Base-by-base conservation (phyloP, 805 yeast species). In the Yamadazyma endophytica region DNA sequence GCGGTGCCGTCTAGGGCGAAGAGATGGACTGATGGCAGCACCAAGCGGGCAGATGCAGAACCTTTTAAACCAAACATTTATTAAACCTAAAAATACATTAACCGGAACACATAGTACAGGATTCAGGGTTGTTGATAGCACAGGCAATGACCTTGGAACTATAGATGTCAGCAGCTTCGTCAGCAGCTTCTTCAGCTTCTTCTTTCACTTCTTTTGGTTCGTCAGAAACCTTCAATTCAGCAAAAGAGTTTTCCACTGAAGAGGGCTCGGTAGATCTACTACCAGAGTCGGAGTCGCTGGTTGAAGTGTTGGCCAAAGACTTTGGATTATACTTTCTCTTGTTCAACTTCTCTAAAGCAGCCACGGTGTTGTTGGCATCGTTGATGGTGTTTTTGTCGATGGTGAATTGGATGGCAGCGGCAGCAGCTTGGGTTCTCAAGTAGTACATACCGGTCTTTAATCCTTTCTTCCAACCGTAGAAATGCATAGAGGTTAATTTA, bases 21-120 rank as follows among this genome's bases (percentile, higher is more conserved):
- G n/a, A n/a, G n/a, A n/a, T n/a, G n/a, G n/a, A n/a, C n/a, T n/a
- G n/a, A n/a, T n/a, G n/a, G n/a, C n/a, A n/a, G n/a, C n/a, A n/a
- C n/a, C n/a, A n/a, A n/a, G n/a, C n/a, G n/a, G n/a, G n/a, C n/a
- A n/a, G n/a, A n/a, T n/a, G n/a, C n/a, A n/a, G n/a, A n/a, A n/a
- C n/a, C n/a, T n/a, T n/a, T n/a, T n/a, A n/a, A n/a, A n/a, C n/a
- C 21, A 20, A 4, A 4, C 26, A 11, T 13, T 4, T 5, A 22
- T 9, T 16, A 29, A 31, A n/a, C n/a, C n/a, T n/a, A n/a, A n/a
- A n/a, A n/a, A n/a, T n/a, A n/a, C n/a, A n/a, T n/a, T 66, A 92
- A 69, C 97, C 97, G 38, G 97, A 90, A 71, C 98, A 92, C 97
- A 92, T 92, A 55, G 90, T 90, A 67, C 98, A 90, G 30, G 97